A percentile compares a stretch with the other conserved stretches of the same genome.
Evolutionary conservation across 106 monocot species (phyloP).

Genomic region (Apostasia shenzhenica): DNA sequence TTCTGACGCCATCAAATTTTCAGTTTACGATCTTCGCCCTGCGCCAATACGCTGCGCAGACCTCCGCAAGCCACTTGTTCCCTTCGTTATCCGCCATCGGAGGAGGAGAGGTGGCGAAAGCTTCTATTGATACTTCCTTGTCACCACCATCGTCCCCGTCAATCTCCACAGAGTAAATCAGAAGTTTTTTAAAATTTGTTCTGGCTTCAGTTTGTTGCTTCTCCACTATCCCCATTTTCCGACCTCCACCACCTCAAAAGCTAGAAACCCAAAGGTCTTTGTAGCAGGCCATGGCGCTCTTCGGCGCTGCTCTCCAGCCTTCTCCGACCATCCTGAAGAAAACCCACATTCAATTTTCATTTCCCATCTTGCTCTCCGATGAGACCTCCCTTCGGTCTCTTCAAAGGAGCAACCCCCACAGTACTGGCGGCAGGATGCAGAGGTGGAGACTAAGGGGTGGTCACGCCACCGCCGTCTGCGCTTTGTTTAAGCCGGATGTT

Average conservation of each 20-base stretch:
- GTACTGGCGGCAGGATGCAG: neutral
- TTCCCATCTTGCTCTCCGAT: neutral
- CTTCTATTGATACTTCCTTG: no score
- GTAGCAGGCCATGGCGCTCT: constrained; percentile 2
- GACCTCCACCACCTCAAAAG: no score
- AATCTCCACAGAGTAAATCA: no score
- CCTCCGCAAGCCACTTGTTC: no score
- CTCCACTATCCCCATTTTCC: neutral
- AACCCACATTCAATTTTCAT: neutral
- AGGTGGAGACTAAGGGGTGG: neutral
- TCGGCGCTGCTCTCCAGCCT: constrained; percentile 2
- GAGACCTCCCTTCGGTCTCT: neutral
- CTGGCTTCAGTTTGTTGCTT: neutral
- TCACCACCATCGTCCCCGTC: no score
- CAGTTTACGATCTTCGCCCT: no score
- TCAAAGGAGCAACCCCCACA: neutral
- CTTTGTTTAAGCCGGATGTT: neutral
- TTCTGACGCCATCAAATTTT: no score
- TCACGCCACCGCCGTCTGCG: neutral
- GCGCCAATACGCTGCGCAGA: no score
- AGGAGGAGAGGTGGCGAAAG: no score
- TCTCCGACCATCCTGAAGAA: neutral
- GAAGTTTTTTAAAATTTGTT: neutral
- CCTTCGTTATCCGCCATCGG: no score
- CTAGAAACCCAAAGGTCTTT: no score